Evolutionary conservation across 768 basidiomycete species (phyloP), one percentile per base, ranked within the genome.

Genomic region (Panus rudis): DNA sequence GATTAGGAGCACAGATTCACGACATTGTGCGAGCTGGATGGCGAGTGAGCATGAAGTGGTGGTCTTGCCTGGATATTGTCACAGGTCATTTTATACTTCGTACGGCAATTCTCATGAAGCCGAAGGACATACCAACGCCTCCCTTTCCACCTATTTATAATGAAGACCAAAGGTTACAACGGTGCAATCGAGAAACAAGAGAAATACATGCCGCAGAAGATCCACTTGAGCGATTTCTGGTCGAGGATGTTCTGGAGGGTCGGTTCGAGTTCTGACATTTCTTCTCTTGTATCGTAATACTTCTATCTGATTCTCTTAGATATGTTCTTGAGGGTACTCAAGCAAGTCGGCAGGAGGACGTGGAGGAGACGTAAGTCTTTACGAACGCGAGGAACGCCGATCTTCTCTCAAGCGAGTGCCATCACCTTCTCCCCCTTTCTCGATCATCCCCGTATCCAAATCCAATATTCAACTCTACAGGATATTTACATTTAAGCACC

Each of bases 21-120:
- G 80, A 56, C 75, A 78, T 56, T 82, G 70, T 3, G 96, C 90
- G 19, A 98, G 78, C 55, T 97, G 94, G 43, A 96, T 93, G n/a
- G 96, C 96, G 4, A 98, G 76, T 3, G 92, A 93, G 63, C 93
- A 98, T 10, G 92, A 93, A 4, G 96, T 96, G 0, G 96, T 98
- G 2, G 96, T 99, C 73, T 99, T 99, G 43, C 94, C 93, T 91
- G 59, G 42, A 26, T 26, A 49, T 21, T 34, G 8, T 42, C 25
- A n/a, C 26, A 16, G 39, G 32, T 24, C 19, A 31, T n/a, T 40
- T 25, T 1, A 13, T 30, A 28, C 8, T 19, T 19, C 31, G 37
- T 19, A 17, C 31, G 17, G 13, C 30, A 12, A 21, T 11, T 40
- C 3, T 5, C 35, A 12, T 24, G 10, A 28, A 40, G 27, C 20